These are phyloP conservation scores for Pholiota microspora DNA, from an alignment of 768 basidiomycete genomes.

Conservation along the genomic window DNA sequence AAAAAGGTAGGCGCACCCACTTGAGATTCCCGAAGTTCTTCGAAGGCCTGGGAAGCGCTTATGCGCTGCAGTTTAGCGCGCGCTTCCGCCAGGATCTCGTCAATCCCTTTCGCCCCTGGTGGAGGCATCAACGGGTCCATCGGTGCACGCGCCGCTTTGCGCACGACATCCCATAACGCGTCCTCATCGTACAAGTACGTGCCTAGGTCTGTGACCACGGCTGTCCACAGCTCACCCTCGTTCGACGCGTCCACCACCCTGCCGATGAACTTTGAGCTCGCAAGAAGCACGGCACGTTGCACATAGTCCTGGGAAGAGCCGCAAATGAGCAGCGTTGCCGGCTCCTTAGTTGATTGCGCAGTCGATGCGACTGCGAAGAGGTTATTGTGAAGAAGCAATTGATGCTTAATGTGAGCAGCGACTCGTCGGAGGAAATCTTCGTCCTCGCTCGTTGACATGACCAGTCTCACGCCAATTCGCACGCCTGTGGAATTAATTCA, in stretches of 20 bases:
- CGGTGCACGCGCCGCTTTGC: constrained; percentile 56
- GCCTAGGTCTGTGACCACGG: constrained; percentile 53
- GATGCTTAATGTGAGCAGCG: constrained; percentile 42
- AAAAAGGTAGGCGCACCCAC: constrained; percentile 64
- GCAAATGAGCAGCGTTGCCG: constrained; percentile 50
- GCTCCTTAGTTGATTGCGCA: constrained; percentile 22
- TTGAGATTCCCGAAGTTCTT: constrained; percentile 52
- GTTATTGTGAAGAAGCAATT: constrained; percentile 40
- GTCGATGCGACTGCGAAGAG: constrained; percentile 58
- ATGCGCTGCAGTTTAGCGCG: constrained; percentile 67
- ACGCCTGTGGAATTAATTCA: constrained; percentile 26
- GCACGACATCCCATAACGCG: constrained; percentile 70
- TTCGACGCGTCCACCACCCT: constrained; percentile 42
- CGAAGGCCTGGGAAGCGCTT: constrained; percentile 56
- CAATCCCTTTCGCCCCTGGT: constrained; percentile 59
- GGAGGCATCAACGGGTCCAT: constrained; percentile 65
- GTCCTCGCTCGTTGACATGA: constrained; percentile 57
- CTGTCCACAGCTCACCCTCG: constrained; percentile 33
- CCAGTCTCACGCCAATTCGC: constrained; percentile 57
- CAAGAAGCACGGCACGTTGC: constrained; percentile 65
- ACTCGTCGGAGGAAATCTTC: constrained; percentile 56
- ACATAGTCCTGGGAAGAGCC: constrained; percentile 55
- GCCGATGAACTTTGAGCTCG: constrained; percentile 68
- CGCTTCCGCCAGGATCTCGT: constrained; percentile 53
- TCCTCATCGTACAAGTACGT: constrained; percentile 57